phyloP scores from a whole-genome alignment of 768 basidiomycete species.

The Favolaschia claudopus region DNA sequence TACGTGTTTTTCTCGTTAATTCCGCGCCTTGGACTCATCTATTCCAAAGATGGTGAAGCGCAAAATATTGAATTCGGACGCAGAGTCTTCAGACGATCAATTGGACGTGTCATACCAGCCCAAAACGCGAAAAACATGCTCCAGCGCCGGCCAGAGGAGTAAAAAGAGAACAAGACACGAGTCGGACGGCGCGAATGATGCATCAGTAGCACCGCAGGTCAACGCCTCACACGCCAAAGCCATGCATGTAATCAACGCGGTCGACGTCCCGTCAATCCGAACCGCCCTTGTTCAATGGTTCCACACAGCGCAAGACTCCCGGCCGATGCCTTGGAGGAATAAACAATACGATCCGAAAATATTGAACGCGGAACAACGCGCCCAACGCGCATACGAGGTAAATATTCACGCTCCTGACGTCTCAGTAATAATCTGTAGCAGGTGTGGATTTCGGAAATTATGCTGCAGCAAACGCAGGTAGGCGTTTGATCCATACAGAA shows the following conservation, averaged over 20 bases:
- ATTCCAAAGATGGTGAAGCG: slow-evolving; percentile 21
- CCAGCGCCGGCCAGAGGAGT: background rate
- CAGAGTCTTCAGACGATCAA: slow-evolving; percentile 10
- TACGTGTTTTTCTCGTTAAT: background rate
- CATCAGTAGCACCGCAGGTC: slow-evolving; percentile 15
- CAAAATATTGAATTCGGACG: slow-evolving; percentile 10
- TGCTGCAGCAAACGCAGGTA: slow-evolving; percentile 98
- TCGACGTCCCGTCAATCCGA: slow-evolving; percentile 47
- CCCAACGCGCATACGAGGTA: slow-evolving; percentile 94
- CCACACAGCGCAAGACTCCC: slow-evolving; percentile 62
- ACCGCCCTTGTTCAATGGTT: slow-evolving; percentile 75
- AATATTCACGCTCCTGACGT: background rate
- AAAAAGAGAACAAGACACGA: slow-evolving; percentile 25
- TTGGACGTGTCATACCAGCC: slow-evolving; percentile 10
- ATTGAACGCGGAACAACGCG: slow-evolving; percentile 62
- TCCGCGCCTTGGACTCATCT: background rate
- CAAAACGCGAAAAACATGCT: slow-evolving; percentile 9
- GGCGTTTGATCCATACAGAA: no score
- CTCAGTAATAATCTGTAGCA: slow-evolving; percentile 33
- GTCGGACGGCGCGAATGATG: slow-evolving; percentile 11
- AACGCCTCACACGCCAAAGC: slow-evolving; percentile 49
- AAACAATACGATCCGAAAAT: slow-evolving; percentile 67
- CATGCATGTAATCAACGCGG: slow-evolving; percentile 54
- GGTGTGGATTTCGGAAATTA: slow-evolving; percentile 94
- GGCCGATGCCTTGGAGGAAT: slow-evolving; percentile 96